These are phyloP conservation scores for Heliosperma pusillum DNA, from an alignment of 148 eudicot species.

Conservation along the genomic window DNA sequence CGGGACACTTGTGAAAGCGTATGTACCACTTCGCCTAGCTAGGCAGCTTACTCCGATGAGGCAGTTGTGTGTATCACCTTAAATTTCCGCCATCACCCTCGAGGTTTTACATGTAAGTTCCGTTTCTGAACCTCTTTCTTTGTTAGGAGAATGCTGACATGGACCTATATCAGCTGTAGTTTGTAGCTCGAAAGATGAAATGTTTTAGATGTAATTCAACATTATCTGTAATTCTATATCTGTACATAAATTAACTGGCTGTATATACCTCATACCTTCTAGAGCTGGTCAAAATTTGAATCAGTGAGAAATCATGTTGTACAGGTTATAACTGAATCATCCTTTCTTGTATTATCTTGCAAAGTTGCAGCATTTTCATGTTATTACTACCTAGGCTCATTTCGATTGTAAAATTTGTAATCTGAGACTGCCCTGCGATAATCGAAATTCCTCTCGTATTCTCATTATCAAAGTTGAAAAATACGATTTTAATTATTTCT, in stretches of 20 bases:
- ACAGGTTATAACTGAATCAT: too few relatives aligned
- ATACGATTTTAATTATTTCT: too few relatives aligned
- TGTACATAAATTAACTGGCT: constrained; percentile 22
- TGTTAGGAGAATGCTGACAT: neutral
- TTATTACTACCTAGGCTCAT: too few relatives aligned
- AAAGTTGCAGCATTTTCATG: neutral
- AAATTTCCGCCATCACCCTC: neutral
- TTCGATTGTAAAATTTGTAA: too few relatives aligned
- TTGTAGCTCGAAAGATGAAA: neutral
- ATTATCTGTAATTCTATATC: neutral
- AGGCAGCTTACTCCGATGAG: constrained; percentile 95
- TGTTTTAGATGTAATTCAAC: neutral
- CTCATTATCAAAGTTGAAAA: too few relatives aligned
- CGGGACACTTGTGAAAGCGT: constrained; percentile 72
- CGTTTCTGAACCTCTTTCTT: neutral
- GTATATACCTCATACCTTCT: constrained; percentile 18
- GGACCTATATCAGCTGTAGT: constrained; percentile 4
- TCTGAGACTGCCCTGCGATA: too few relatives aligned
- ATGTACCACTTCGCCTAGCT: constrained; percentile 91
- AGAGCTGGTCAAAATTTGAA: neutral
- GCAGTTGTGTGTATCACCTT: constrained; percentile 42
- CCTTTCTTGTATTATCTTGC: neutral
- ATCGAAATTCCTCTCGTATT: too few relatives aligned
- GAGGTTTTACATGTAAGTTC: neutral
- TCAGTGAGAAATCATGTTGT: constrained; percentile 8